Percentiles rank a stretch among this genome's conserved stretches.
Evolutionary conservation across 139 green algal species (phyloP).

Genomic region (Chlorella vulgaris): DNA sequence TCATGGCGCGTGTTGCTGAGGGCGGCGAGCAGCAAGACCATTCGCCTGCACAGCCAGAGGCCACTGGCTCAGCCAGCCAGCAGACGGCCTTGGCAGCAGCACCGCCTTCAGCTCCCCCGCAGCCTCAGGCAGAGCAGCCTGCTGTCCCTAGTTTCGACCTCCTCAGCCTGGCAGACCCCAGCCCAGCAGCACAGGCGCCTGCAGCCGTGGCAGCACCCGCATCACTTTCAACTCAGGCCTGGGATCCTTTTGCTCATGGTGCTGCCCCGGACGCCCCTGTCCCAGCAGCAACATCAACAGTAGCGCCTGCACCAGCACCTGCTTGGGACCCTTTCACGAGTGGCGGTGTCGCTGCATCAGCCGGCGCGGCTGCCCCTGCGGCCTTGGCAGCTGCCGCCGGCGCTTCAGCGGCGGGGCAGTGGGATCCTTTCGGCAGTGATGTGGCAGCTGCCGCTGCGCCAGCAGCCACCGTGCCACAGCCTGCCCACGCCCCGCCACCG

Average conservation of each 20-base stretch:
- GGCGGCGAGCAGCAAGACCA: neutral
- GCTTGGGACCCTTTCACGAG: conserved; percentile 10
- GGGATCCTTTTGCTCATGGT: neutral
- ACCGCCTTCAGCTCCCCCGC: neutral
- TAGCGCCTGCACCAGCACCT: neutral
- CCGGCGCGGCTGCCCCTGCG: neutral
- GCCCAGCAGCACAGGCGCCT: neutral
- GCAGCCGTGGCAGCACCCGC: neutral
- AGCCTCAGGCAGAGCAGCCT: neutral
- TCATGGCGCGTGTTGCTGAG: conserved; percentile 17
- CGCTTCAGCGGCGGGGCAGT: neutral
- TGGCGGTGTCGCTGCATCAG: neutral
- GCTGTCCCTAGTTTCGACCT: conserved; percentile 20
- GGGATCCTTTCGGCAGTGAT: too few relatives aligned
- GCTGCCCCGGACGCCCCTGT: neutral
- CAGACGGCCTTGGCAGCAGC: neutral
- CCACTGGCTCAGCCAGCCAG: neutral
- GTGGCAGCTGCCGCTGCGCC: too few relatives aligned
- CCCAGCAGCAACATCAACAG: neutral
- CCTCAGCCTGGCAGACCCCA: conserved; percentile 26
- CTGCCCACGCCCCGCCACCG: neutral
- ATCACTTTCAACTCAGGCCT: neutral
- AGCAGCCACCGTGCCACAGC: neutral
- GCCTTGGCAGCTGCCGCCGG: neutral
- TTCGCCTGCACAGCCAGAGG: neutral